A percentile compares a stretch with the other conserved stretches of the same genome.
Evolutionary conservation across 768 basidiomycete species (phyloP).

Genomic region (Amanita exitialis): DNA sequence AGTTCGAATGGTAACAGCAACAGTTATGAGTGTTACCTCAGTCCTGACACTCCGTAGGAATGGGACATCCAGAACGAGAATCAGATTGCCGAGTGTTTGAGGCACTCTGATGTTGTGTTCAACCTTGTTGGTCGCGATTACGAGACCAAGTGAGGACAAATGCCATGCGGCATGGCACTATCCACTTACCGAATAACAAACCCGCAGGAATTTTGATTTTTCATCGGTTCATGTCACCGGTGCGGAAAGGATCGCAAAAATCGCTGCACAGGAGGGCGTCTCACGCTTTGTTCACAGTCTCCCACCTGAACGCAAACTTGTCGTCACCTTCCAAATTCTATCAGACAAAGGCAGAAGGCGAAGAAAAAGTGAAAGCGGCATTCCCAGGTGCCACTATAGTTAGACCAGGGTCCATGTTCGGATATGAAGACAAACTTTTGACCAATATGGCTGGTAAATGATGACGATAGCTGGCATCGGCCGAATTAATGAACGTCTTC

Average conservation of each 20-base stretch:
- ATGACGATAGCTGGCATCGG: conserved; percentile 8
- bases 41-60: conserved; percentile 46
- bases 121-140: conserved; percentile 92
- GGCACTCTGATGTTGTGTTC: conserved; percentile 94
- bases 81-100: conserved; percentile 87
- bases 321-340: conserved; percentile 79
- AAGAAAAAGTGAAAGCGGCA: conserved; percentile 71
- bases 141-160: conserved; percentile 76
- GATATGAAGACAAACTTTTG: conserved; percentile 91
- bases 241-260: conserved; percentile 76
- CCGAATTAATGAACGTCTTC: conserved; percentile 8
- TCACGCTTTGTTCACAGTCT: conserved; percentile 86
- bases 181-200: conserved; percentile 5
- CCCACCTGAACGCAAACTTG: conserved; percentile 84
- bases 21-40: not conserved
- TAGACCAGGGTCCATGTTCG: conserved; percentile 78
- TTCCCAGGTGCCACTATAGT: conserved; percentile 87
- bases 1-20: conserved; percentile 67
- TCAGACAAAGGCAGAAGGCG: conserved; percentile 83
- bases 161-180: not conserved
- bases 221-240: conserved; percentile 74
- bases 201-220: conserved; percentile 76
- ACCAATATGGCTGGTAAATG: conserved; percentile 82
- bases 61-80: conserved; percentile 89
- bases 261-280: conserved; percentile 71